Evolutionary conservation across 345 rosid genomes (phyloP).

Genomic region (Boechera retrofracta): DNA sequence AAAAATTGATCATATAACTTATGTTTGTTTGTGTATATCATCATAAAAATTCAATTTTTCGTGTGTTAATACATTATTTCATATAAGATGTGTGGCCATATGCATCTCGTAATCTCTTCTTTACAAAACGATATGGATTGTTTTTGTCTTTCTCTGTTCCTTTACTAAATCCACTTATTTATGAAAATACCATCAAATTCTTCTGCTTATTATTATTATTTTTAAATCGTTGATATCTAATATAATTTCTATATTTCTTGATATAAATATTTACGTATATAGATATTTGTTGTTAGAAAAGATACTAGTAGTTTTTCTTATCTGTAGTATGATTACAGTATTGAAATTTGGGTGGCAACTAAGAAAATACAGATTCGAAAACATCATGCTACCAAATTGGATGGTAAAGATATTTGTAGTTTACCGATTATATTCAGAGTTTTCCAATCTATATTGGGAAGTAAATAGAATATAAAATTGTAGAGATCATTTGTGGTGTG

Average conservation of each 20-base stretch:
- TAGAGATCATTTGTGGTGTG: slow-evolving; percentile 13
- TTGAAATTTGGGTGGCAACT: slow-evolving; percentile 2
- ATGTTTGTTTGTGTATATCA: too few relatives aligned
- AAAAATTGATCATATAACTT: too few relatives aligned
- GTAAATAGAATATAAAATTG: not conserved
- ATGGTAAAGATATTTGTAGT: slow-evolving; percentile 7
- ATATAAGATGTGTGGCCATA: too few relatives aligned
- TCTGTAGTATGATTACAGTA: not conserved
- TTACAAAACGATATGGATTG: not conserved
- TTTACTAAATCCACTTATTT: not conserved
- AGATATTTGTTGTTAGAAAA: not conserved
- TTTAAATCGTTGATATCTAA: not conserved
- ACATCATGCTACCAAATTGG: slow-evolving; percentile 14
- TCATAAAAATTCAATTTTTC: too few relatives aligned
- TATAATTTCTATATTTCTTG: not conserved
- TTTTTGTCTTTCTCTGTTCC: not conserved
- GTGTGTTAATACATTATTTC: too few relatives aligned
- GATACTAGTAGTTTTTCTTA: not conserved
- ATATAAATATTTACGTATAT: not conserved
- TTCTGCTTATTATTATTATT: not conserved
- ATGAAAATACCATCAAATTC: not conserved
- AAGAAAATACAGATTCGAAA: slow-evolving; percentile 15
- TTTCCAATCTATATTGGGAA: slow-evolving; percentile 2
- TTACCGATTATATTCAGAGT: not conserved
- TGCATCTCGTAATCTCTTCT: too few relatives aligned